Conservation (phyloP, 225 moss, liverwort and hornwort genomes). For the Lunularia cruciata region DNA sequence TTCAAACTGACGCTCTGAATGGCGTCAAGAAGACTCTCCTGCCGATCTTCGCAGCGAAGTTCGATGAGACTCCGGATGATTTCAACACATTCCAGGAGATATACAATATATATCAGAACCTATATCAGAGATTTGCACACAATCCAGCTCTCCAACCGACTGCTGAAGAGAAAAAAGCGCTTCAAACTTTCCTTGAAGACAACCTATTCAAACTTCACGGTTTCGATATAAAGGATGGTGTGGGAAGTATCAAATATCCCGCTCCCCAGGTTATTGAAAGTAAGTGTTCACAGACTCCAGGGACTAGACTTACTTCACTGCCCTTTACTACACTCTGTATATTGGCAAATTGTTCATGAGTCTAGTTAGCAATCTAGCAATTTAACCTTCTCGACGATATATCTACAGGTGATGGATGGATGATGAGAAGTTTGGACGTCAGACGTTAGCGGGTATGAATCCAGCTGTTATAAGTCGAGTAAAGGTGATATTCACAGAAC, state of each 20-base stretch:
- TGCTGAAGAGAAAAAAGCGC: neutral
- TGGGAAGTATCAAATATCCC: neutral
- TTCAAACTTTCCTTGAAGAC: neutral
- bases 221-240: neutral
- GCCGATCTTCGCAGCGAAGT: conserved; percentile 21
- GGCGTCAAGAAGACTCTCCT: conserved; percentile 31
- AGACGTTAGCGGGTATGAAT: conserved; percentile 60
- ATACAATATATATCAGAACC: neutral
- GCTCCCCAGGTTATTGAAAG: conserved; percentile 18
- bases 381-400: neutral
- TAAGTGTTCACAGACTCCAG: neutral
- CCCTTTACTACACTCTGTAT: too few species aligned
- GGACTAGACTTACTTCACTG: too few species aligned
- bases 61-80: conserved; percentile 44
- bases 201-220: neutral
- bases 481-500: conserved; percentile 8
- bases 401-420: conserved; percentile 54
- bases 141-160: conserved; percentile 22
- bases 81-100: conserved; percentile 27
- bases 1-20: conserved; percentile 36
- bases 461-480: conserved; percentile 49
- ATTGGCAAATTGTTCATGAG: too few species aligned
- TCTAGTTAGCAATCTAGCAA: neutral
- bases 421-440: conserved; percentile 61
- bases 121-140: conserved; percentile 21